Evolutionary conservation across 2,329 filamentous ascomycete species (phyloP).

Genomic region (Neocucurbitaria cava): DNA sequence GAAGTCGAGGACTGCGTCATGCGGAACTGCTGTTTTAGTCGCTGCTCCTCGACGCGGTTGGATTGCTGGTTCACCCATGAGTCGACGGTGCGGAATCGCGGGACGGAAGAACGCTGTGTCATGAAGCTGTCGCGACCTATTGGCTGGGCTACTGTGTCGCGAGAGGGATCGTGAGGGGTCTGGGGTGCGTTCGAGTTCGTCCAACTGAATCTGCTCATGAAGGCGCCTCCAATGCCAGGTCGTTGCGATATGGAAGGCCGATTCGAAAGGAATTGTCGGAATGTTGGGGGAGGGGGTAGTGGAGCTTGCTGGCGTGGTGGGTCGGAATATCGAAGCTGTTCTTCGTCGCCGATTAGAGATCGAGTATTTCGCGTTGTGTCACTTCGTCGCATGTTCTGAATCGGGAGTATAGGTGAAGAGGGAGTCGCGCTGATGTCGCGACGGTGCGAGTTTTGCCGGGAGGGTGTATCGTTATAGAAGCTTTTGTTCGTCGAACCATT

Average conservation of each 20-base stretch:
- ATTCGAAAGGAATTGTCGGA: conserved; percentile 49
- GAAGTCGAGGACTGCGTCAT: conserved; percentile 39
- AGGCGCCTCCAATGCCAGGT: conserved; percentile 31
- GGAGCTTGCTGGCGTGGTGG: conserved; percentile 21
- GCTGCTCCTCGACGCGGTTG: conserved; percentile 45
- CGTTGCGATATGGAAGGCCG: conserved; percentile 42
- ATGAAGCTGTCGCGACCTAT: conserved; percentile 45
- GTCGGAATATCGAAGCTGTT: conserved; percentile 32
- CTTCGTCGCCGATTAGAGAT: conserved; percentile 31
- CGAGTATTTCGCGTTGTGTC: conserved; percentile 42
- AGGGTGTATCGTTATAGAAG: conserved; percentile 37
- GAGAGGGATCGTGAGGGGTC: conserved; percentile 43
- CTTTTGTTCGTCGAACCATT: conserved; percentile 19
- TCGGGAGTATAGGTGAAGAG: conserved; percentile 41
- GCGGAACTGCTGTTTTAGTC: conserved; percentile 44
- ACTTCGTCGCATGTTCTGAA: conserved; percentile 34
- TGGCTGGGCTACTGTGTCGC: conserved; percentile 34
- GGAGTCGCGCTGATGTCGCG: conserved; percentile 40
- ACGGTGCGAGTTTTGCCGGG: conserved; percentile 35
- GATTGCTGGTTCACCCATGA: conserved; percentile 52
- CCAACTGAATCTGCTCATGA: conserved; percentile 48
- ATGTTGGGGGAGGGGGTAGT: conserved; percentile 44
- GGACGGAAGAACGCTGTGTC: conserved; percentile 45
- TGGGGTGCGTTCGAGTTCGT: conserved; percentile 50
- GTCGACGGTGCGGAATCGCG: conserved; percentile 51